A percentile compares a stretch with the other conserved stretches of the same genome.
Conservation (phyloP, 1,284 basidiomycete genomes). For the Ganoderma leucocontextum region DNA sequence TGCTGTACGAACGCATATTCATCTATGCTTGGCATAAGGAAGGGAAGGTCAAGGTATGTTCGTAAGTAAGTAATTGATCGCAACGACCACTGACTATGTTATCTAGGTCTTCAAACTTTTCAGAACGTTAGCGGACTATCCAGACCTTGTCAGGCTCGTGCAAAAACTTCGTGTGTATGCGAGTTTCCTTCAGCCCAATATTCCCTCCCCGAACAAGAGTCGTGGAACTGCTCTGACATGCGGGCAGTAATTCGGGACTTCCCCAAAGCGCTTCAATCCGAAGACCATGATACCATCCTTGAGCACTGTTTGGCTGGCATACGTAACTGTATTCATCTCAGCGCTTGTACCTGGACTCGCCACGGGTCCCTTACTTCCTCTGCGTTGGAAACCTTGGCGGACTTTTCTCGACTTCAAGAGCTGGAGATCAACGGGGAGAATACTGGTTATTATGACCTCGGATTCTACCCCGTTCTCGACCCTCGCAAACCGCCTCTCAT, state of each 20-base stretch:
- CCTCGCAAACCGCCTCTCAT: constrained; percentile 63
- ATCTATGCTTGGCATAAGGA: constrained; percentile 76
- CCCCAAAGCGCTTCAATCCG: constrained; percentile 55
- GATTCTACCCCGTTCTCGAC: constrained; percentile 55
- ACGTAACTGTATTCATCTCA: constrained; percentile 65
- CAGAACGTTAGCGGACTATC: constrained; percentile 53
- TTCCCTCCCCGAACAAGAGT: background rate
- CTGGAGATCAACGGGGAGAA: constrained; percentile 76
- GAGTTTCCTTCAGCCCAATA: background rate
- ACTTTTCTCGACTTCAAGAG: constrained; percentile 53
- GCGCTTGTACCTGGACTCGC: constrained; percentile 75
- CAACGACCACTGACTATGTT: background rate
- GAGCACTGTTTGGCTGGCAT: constrained; percentile 57
- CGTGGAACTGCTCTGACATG: background rate
- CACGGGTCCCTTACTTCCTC: constrained; percentile 71
- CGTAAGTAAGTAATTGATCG: no score
- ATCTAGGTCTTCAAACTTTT: constrained; percentile 61
- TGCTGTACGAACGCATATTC: constrained; percentile 60
- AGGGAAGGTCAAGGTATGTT: constrained; percentile 66
- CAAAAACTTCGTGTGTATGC: constrained; percentile 58
- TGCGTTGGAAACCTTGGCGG: constrained; percentile 59
- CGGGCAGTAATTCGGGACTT: constrained; percentile 73
- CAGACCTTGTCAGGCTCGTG: constrained; percentile 62
- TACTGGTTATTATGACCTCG: constrained; percentile 58
- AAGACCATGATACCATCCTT: constrained; percentile 44